phyloP scores from a whole-genome alignment of 345 rosid species.

The Laguncularia racemosa region DNA sequence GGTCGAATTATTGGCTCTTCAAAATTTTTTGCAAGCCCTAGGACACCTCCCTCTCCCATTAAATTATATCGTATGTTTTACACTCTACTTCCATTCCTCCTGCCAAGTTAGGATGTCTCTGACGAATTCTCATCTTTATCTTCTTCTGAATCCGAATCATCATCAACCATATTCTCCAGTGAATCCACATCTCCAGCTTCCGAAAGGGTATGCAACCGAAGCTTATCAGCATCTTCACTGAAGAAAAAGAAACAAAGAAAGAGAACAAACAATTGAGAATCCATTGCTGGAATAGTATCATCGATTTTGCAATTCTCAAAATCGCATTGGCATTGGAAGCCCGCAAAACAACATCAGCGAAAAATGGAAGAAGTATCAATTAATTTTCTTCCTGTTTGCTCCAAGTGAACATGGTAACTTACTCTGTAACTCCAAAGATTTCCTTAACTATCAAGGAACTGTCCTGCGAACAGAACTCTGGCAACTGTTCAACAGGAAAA shows the following conservation, averaged over 20 bases:
- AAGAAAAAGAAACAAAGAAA: not conserved
- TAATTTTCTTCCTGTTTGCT: not conserved
- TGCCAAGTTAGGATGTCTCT: conserved; percentile 10
- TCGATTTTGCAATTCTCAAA: too few species aligned
- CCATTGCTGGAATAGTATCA: not conserved
- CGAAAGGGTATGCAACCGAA: conserved; percentile 62
- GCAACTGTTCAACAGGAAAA: conserved; percentile 46
- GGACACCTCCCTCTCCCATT: too few species aligned
- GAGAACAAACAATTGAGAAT: conserved; percentile 1
- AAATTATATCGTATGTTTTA: not conserved
- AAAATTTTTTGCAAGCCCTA: too few species aligned
- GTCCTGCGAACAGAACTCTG: conserved; percentile 76
- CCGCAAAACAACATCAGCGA: conserved; percentile 1
- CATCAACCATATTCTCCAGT: conserved; percentile 80
- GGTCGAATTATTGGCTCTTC: too few species aligned
- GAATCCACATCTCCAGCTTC: conserved; percentile 83
- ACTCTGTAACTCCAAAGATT: conserved; percentile 93
- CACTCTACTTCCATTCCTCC: not conserved
- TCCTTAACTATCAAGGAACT: conserved; percentile 80
- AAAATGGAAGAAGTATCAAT: not conserved
- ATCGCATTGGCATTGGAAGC: too few species aligned
- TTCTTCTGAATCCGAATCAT: conserved; percentile 48
- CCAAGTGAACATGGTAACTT: conserved; percentile 16
- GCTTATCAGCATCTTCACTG: conserved; percentile 86
- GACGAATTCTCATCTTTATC: conserved; percentile 15